Evolutionary conservation across 2,329 filamentous ascomycete species (phyloP), one percentile per base, ranked within the genome.

Genomic region (Cytospora chrysosperma): DNA sequence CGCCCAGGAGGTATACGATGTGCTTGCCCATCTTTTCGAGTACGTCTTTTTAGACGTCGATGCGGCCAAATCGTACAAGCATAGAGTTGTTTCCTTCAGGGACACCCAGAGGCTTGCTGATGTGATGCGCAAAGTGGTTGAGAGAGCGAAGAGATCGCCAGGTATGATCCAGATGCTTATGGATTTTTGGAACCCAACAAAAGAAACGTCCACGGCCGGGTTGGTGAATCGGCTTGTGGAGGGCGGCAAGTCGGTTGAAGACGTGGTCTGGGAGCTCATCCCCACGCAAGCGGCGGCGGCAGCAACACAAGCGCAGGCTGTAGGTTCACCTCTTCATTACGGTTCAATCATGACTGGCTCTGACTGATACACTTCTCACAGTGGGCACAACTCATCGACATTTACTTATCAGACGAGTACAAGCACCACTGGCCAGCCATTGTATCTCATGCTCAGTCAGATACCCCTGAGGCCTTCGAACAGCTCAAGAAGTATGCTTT

Each of bases 21-120:
- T 80, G n/a, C 77, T 85, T 54, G 76, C 82, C 3, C 78, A 82
- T 21, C 78, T 86, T 61, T 86, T 84, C 74, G 79, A 78, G 58
- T 75, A 80, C 70, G 77, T 85, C 66, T 81, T 84, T 77, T 78
- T 82, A 70, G 78, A 85, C 70, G 67, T 82, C 27, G 79, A 86
- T 68, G 73, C 32, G n/a, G 32, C 54, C 54, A 40, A 24, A 37
- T 56, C 54, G 15, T 56, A 56, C 54, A 81, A 75, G 68, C 76
- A 75, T 63, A 81, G 75, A 30, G 79, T 74, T 50, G 76, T 78
- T 24, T 72, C 84, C 15, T 73, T 78, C 7, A 73, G 77, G 65
- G 75, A 79, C 67, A 74, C 83, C n/a, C 79, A 80, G 17, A 75
- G 75, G 59, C 70, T 81, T 7, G 75, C 83, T 49, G 79, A 83